A percentile compares a stretch with the other conserved stretches of the same genome.
Conservation (phyloP, 2,329 filamentous ascomycete genomes). For the Monilinia vaccinii-corymbosi region DNA sequence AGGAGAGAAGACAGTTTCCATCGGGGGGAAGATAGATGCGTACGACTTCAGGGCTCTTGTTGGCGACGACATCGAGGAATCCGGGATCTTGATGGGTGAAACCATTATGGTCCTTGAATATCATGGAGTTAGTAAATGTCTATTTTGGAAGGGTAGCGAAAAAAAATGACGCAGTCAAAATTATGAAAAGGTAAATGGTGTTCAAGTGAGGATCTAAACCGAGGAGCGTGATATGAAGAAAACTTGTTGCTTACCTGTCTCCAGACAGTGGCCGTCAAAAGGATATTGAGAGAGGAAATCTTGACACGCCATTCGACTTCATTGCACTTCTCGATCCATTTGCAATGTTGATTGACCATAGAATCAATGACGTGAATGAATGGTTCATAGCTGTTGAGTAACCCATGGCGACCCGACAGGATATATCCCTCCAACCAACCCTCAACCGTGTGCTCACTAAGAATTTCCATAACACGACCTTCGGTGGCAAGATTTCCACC, state of each 20-base stretch:
- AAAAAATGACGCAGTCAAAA: neutral
- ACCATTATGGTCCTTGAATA: conserved; percentile 55
- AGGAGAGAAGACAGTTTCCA: conserved; percentile 67
- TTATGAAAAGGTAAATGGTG: neutral
- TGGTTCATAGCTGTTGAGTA: conserved; percentile 70
- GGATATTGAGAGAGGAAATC: conserved; percentile 68
- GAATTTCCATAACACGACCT: conserved; percentile 74
- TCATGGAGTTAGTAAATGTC: neutral
- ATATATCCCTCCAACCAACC: conserved; percentile 76
- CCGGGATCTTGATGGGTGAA: conserved; percentile 77
- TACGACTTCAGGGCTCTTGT: conserved; percentile 72
- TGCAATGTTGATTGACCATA: conserved; percentile 82
- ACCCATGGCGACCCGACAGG: conserved; percentile 63
- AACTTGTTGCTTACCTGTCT: conserved; percentile 44
- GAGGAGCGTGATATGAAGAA: neutral
- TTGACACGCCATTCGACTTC: conserved; percentile 70
- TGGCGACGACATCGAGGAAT: conserved; percentile 70
- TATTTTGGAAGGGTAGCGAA: neutral
- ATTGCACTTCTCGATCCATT: conserved; percentile 76
- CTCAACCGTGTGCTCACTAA: conserved; percentile 73
- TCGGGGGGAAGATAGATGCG: conserved; percentile 75
- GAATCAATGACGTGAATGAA: conserved; percentile 79
- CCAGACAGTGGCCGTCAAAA: conserved; percentile 72
- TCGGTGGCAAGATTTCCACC: conserved; percentile 61
- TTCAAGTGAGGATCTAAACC: neutral